These are phyloP conservation scores for Aquilaria yunnanensis DNA, from an alignment of 345 rosid genomes.

Conservation along the genomic window DNA sequence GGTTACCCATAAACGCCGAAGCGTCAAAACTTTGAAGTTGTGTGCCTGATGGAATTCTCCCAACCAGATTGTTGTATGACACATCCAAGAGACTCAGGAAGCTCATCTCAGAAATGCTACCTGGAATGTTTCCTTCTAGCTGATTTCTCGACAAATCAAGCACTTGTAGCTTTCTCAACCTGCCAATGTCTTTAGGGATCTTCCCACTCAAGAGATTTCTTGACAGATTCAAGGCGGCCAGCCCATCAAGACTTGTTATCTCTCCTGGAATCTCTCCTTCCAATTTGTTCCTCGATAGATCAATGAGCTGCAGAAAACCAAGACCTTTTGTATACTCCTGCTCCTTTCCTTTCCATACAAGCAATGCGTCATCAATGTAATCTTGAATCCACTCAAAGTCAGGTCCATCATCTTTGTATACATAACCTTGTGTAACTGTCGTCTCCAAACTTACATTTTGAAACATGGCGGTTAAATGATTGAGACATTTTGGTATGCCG, in stretches of 20 bases:
- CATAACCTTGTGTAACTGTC: not conserved
- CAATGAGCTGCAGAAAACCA: constrained; percentile 2
- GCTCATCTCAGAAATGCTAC: constrained; percentile 8
- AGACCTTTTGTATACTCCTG: not conserved
- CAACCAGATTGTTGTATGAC: constrained; percentile 15
- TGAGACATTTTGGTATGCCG: constrained; percentile 3
- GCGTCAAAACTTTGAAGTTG: constrained; percentile 19
- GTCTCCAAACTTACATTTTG: not conserved
- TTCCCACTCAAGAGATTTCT: constrained; percentile 3
- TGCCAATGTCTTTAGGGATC: constrained; percentile 6
- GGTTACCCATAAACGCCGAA: constrained; percentile 12
- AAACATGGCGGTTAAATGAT: not conserved
- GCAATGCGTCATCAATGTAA: constrained; percentile 5
- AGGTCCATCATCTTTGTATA: not conserved
- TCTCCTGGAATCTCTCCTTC: constrained; percentile 13
- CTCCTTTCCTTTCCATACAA: constrained; percentile 11
- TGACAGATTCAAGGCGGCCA: constrained; percentile 9
- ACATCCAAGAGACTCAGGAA: constrained; percentile 18
- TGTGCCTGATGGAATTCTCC: constrained; percentile 17
- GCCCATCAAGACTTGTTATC: constrained; percentile 5
- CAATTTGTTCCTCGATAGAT: constrained; percentile 7
- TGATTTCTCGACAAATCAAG: constrained; percentile 17
- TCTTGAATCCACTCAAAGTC: not conserved
- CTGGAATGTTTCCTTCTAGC: constrained; percentile 12
- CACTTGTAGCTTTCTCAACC: constrained; percentile 6